phyloP scores from a whole-genome alignment of 768 basidiomycete genomes.

The Boletellus ananiceps region DNA sequence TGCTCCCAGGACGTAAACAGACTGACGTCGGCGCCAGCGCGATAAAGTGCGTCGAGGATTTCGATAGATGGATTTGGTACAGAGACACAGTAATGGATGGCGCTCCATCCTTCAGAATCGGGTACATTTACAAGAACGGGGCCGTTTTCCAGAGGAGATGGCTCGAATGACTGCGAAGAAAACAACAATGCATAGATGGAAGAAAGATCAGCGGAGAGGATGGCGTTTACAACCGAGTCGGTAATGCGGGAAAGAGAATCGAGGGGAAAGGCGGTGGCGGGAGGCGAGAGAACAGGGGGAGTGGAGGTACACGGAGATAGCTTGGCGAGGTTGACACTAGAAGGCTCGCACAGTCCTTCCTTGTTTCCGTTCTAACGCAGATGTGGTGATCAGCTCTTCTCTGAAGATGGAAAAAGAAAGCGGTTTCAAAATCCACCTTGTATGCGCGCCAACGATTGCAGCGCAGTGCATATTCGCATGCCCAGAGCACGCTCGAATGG shows the following conservation, averaged over 20 bases:
- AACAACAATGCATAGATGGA: slow-evolving; percentile 55
- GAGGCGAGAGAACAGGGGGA: slow-evolving; percentile 22
- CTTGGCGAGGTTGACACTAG: slow-evolving; percentile 15
- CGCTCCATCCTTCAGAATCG: slow-evolving; percentile 66
- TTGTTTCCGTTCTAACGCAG: slow-evolving; percentile 30
- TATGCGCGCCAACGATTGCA: slow-evolving; percentile 56
- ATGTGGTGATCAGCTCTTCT: slow-evolving; percentile 1
- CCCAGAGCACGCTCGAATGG: slow-evolving; percentile 62
- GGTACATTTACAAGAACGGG: slow-evolving; percentile 63
- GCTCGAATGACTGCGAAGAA: slow-evolving; percentile 40
- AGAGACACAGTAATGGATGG: slow-evolving; percentile 66
- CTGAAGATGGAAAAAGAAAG: slow-evolving; percentile 1
- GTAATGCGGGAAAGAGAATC: slow-evolving; percentile 42
- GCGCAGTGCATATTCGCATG: slow-evolving; percentile 64
- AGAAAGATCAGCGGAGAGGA: slow-evolving; percentile 46
- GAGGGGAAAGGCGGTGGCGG: slow-evolving; percentile 32
- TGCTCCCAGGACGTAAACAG: slow-evolving; percentile 63
- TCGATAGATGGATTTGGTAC: slow-evolving; percentile 51
- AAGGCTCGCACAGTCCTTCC: slow-evolving; percentile 24
- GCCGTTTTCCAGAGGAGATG: slow-evolving; percentile 34
- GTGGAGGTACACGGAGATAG: slow-evolving; percentile 27
- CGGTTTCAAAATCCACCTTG: slow-evolving; percentile 37
- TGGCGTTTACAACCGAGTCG: slow-evolving; percentile 50
- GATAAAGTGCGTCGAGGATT: slow-evolving; percentile 66
- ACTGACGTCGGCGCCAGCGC: slow-evolving; percentile 70